Evolutionary conservation across 306 rosid genomes (phyloP).

Genomic region (Trifolium subterraneum): DNA sequence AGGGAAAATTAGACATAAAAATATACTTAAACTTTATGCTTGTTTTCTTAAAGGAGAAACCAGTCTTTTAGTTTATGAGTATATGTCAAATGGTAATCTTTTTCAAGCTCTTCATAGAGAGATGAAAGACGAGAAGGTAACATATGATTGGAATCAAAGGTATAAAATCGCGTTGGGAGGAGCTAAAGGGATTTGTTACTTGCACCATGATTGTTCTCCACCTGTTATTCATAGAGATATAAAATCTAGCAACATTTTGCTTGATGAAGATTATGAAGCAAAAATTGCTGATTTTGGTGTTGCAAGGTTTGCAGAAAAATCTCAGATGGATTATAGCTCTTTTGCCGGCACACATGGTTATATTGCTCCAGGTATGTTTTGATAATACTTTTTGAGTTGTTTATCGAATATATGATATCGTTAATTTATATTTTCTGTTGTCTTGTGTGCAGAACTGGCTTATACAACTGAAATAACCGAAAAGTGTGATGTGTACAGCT

Average conservation of each 20-base stretch:
- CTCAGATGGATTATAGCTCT: constrained; percentile 63
- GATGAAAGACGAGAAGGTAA: constrained; percentile 57
- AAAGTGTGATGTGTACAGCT: constrained; percentile 92
- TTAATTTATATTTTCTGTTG: background rate
- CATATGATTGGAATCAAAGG: constrained; percentile 82
- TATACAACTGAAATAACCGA: constrained; percentile 74
- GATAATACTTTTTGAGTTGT: background rate
- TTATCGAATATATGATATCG: background rate
- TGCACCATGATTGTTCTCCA: constrained; percentile 92
- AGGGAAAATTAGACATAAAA: constrained; percentile 84
- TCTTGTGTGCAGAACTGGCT: constrained; percentile 75
- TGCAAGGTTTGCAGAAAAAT: constrained; percentile 75
- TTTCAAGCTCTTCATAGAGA: constrained; percentile 72
- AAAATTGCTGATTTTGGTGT: constrained; percentile 97
- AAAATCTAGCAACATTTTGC: constrained; percentile 91
- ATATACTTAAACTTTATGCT: constrained; percentile 93
- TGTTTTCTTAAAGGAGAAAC: constrained; percentile 72
- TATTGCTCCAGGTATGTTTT: constrained; percentile 89
- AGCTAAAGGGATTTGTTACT: constrained; percentile 87
- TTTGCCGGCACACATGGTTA: constrained; percentile 95
- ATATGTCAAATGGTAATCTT: constrained; percentile 90
- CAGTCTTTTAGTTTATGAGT: constrained; percentile 82
- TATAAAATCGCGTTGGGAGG: constrained; percentile 84
- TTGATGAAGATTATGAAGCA: constrained; percentile 72
- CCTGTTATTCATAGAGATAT: constrained; percentile 89